phyloP scores from a whole-genome alignment of 139 green algal species.

The Haematococcus lacustris region DNA sequence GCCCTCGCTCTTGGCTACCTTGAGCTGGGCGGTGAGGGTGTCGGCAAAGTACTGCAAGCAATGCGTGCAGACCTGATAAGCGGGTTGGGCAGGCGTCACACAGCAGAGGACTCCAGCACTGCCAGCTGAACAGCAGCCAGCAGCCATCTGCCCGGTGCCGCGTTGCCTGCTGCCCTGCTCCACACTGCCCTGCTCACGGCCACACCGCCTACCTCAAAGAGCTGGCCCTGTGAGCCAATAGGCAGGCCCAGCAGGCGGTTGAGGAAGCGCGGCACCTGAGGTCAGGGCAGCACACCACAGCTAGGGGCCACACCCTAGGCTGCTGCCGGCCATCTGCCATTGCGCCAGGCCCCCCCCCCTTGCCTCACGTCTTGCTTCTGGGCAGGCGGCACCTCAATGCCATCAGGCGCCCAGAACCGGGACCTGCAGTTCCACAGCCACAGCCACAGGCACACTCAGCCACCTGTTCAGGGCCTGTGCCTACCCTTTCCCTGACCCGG shows the following conservation, averaged over 20 bases:
- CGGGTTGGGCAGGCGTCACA: not conserved
- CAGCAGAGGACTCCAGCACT: not conserved
- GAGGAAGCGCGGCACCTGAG: conserved; percentile 32
- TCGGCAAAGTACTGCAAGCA: conserved; percentile 44
- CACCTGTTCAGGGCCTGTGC: not conserved
- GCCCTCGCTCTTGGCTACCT: conserved; percentile 21
- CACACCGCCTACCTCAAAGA: conserved; percentile 41
- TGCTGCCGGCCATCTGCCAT: not conserved
- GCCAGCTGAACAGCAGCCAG: not conserved
- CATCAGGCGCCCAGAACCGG: not conserved
- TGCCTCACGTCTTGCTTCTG: no score
- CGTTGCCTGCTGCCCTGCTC: not conserved
- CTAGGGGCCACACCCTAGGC: not conserved
- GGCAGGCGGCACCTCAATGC: no score
- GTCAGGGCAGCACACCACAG: not conserved
- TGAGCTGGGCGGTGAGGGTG: conserved; percentile 51
- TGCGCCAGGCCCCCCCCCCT: no score
- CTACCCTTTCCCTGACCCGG: not conserved
- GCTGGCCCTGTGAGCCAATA: conserved; percentile 43
- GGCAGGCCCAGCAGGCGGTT: conserved; percentile 34
- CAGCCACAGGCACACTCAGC: not conserved
- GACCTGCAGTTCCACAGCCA: not conserved
- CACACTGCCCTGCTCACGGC: not conserved
- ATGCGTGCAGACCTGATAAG: not conserved
- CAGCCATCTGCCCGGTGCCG: not conserved